Evolutionary conservation across 164 flowering plant genomes (phyloP).

Genomic region (Chloranthus sessilifolius): DNA sequence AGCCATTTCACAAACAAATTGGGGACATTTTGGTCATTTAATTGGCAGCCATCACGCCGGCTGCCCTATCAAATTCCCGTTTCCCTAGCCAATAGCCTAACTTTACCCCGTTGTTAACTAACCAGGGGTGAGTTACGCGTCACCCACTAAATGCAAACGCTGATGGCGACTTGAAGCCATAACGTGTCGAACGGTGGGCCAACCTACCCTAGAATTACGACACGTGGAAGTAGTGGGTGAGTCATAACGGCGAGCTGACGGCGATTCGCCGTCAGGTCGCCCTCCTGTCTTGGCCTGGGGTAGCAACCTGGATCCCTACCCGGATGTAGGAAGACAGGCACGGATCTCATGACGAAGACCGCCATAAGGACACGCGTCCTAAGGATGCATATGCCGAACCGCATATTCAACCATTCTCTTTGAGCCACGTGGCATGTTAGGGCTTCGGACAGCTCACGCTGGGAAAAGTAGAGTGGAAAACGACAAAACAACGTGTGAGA

Average conservation of each 20-base stretch:
- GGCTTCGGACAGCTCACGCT: too few relatives aligned
- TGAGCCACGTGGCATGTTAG: too few relatives aligned
- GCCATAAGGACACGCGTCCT: conserved; percentile 22
- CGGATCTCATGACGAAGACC: conserved; percentile 19
- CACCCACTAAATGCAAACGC: conserved; percentile 4
- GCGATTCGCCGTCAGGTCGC: conserved; percentile 14
- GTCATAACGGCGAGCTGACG: conserved; percentile 9
- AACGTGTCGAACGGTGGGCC: conserved; percentile 4
- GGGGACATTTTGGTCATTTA: conserved; percentile 1
- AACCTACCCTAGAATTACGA: neutral
- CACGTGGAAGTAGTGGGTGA: conserved; percentile 7
- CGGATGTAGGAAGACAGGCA: conserved; percentile 14
- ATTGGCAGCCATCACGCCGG: too few relatives aligned
- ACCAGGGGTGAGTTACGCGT: neutral
- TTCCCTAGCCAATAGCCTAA: neutral
- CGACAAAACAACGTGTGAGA: too few relatives aligned
- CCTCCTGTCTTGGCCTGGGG: conserved; percentile 18
- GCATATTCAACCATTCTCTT: too few relatives aligned
- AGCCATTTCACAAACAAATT: too few relatives aligned
- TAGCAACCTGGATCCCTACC: conserved; percentile 12
- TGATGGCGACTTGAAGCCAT: conserved; percentile 5
- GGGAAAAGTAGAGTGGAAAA: too few relatives aligned
- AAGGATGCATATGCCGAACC: neutral
- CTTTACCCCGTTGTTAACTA: too few relatives aligned
- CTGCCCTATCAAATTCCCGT: neutral